Percentiles rank a stretch among this genome's conserved stretches.
Evolutionary conservation across 495 filamentous ascomycete species (phyloP).

Genomic region (Hypoxylon fuscum): DNA sequence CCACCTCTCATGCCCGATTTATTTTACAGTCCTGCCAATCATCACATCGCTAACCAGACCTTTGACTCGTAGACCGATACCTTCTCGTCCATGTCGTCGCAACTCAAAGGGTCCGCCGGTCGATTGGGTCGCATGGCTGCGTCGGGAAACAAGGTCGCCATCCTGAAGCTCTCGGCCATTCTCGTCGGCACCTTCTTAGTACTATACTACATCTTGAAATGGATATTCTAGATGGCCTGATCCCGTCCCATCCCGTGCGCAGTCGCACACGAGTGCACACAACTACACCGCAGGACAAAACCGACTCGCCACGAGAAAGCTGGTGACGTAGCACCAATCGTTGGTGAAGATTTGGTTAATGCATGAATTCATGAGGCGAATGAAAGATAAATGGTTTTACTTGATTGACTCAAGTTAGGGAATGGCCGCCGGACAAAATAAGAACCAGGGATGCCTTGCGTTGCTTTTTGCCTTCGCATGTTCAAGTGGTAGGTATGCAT

Average conservation of each 20-base stretch:
- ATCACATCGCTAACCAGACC: not conserved
- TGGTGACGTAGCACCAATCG: too few species aligned
- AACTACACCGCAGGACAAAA: not conserved
- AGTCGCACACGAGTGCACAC: not conserved
- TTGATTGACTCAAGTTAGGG: not conserved
- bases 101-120: constrained; percentile 83
- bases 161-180: constrained; percentile 88
- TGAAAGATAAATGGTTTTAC: not conserved
- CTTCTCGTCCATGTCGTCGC: constrained; percentile 67
- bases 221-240: constrained; percentile 64
- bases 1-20: not conserved
- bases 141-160: constrained; percentile 86
- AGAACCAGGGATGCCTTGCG: not conserved
- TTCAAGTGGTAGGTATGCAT: constrained; percentile 9
- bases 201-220: constrained; percentile 74
- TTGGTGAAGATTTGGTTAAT: not conserved
- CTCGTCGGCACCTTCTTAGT: constrained; percentile 76
- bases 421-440: not conserved
- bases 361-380: not conserved
- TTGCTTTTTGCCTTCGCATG: constrained; percentile 3
- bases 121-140: constrained; percentile 93
- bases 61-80: constrained; percentile 55
- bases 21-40: not conserved
- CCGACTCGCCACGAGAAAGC: too few species aligned
- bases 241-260: not conserved